phyloP scores from a whole-genome alignment of 768 basidiomycete species.

The Rhizopogon vinicolor region DNA sequence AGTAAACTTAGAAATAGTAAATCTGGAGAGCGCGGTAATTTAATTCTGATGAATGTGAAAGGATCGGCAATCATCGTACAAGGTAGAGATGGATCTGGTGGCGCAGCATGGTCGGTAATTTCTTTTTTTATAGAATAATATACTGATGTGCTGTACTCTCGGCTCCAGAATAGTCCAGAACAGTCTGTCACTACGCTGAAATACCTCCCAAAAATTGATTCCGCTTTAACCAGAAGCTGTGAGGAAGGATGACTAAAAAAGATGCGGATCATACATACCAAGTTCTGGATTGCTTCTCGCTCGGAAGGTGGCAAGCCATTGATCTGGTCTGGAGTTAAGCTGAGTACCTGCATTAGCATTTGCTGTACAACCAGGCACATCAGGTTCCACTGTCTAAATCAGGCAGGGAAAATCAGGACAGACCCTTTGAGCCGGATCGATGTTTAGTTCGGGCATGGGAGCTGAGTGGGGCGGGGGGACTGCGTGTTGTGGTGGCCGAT shows the following conservation, averaged over 20 bases:
- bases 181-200: conserved; percentile 11
- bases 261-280: conserved; percentile 50
- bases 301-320: conserved; percentile 75
- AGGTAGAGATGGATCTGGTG: background rate
- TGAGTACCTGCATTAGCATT: conserved; percentile 85
- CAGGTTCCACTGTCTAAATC: conserved; percentile 9
- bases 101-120: background rate
- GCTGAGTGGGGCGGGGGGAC: conserved; percentile 24
- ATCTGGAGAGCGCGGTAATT: background rate
- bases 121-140: background rate
- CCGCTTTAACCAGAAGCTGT: conserved; percentile 15
- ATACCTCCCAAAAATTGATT: conserved; percentile 32
- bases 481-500: conserved; percentile 17
- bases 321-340: conserved; percentile 79
- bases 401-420: conserved; percentile 15
- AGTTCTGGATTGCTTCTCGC: conserved; percentile 70
- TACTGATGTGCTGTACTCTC: background rate
- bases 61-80: background rate
- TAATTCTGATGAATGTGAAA: background rate
- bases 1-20: conserved; percentile 1
- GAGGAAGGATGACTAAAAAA: background rate
- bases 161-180: background rate
- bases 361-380: conserved; percentile 36
- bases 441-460: conserved; percentile 28
- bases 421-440: conserved; percentile 52